Evolutionary conservation across 768 basidiomycete genomes (phyloP).

Genomic region (Macrolepiota fuliginosa): DNA sequence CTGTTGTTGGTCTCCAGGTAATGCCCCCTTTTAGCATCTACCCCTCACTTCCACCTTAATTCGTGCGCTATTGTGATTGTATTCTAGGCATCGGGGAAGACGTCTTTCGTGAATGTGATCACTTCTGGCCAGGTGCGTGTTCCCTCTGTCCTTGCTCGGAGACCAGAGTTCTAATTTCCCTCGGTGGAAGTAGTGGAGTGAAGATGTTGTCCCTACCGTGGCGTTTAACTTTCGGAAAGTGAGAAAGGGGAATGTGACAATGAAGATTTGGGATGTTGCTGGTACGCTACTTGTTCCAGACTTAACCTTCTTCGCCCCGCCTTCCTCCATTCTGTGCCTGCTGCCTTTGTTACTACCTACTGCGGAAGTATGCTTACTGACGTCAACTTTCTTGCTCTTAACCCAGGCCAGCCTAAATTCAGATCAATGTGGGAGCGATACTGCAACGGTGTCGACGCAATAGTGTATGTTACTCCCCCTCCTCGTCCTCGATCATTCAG

Average conservation of each 20-base stretch:
- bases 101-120: conserved; percentile 90
- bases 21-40: conserved; percentile 4
- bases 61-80: not conserved
- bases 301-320: not conserved
- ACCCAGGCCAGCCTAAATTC: conserved; percentile 84
- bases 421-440: conserved; percentile 96
- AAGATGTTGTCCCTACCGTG: conserved; percentile 95
- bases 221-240: conserved; percentile 92
- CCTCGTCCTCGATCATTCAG: not conserved
- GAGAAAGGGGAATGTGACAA: conserved; percentile 82
- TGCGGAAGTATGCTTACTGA: not conserved
- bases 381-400: not conserved
- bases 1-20: conserved; percentile 90
- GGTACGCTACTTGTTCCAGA: conserved; percentile 42
- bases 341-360: not conserved
- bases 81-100: conserved; percentile 86
- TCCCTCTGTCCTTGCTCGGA: not conserved
- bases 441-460: conserved; percentile 89
- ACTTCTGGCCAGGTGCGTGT: conserved; percentile 71
- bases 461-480: conserved; percentile 57
- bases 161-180: not conserved
- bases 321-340: not conserved
- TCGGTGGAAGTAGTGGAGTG: conserved; percentile 68
- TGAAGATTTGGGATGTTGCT: conserved; percentile 96
- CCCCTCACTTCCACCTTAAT: not conserved